phyloP scores from a whole-genome alignment of 2,329 filamentous ascomycete species.

The Phialophora chinensis region DNA sequence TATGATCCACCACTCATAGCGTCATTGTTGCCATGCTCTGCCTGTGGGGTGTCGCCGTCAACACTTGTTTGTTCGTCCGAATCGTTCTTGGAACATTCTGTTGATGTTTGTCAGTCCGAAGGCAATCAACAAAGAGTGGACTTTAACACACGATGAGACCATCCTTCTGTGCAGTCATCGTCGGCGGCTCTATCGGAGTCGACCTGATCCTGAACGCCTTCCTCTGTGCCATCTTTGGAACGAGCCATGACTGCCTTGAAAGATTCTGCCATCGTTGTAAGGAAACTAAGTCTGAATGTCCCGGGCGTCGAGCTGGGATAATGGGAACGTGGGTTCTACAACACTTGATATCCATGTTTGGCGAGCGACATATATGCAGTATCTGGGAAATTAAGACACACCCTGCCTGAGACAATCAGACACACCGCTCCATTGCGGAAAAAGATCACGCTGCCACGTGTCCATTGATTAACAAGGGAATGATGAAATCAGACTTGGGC shows the following conservation, averaged over 20 bases:
- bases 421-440: conserved; percentile 11
- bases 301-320: not conserved
- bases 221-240: not conserved
- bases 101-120: not conserved
- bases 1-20: not conserved
- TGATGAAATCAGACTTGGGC: not conserved
- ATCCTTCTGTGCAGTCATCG: not conserved
- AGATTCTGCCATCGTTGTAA: not conserved
- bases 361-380: not conserved
- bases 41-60: not conserved
- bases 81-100: not conserved
- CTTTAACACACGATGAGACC: conserved; percentile 3
- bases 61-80: not conserved
- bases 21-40: not conserved
- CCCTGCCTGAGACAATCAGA: not conserved
- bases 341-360: not conserved
- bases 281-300: not conserved
- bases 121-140: not conserved
- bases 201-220: not conserved
- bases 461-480: not conserved
- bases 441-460: conserved; percentile 9
- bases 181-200: not conserved
- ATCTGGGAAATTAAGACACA: not conserved
- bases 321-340: not conserved
- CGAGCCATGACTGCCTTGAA: not conserved